Percentiles rank a stretch among this genome's conserved stretches.
Evolutionary conservation across 2,329 filamentous ascomycete genomes (phyloP).

Genomic region (Trichoderma oligosporum): DNA sequence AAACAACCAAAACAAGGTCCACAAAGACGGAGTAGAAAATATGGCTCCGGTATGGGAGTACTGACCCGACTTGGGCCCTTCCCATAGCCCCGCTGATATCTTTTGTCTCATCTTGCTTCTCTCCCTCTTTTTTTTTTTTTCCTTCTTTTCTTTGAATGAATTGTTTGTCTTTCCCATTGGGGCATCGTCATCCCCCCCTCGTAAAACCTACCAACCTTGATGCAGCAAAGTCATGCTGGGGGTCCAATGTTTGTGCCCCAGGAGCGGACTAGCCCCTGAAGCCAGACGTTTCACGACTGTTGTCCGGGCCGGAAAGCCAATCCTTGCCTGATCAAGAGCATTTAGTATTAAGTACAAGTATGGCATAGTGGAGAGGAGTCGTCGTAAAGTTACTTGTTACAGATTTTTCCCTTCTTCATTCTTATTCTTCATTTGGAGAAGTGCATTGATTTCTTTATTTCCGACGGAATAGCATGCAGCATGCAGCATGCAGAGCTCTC

Average conservation of each 20-base stretch:
- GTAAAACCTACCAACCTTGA: neutral
- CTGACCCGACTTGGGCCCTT: neutral
- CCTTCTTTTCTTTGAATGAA: too few species aligned
- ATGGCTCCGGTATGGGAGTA: neutral
- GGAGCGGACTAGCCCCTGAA: conserved; percentile 3
- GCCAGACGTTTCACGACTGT: conserved; percentile 18
- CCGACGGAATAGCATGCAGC: too few species aligned
- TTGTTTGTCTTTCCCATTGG: conserved; percentile 4
- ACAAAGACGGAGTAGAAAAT: neutral
- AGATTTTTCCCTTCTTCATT: neutral
- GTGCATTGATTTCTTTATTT: neutral
- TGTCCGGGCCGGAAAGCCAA: conserved; percentile 16
- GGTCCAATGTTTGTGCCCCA: neutral
- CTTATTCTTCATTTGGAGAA: neutral
- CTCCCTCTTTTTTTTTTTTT: too few species aligned
- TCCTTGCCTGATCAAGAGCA: conserved; percentile 15
- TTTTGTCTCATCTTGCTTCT: too few species aligned
- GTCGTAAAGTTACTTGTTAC: neutral
- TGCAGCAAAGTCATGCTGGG: conserved; percentile 2
- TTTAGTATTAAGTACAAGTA: neutral
- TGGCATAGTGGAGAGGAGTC: neutral
- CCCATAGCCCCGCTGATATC: neutral
- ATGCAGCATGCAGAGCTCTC: too few species aligned
- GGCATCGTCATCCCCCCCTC: neutral
- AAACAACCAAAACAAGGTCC: too few species aligned